Evolutionary conservation across 345 rosid genomes (phyloP).

Genomic region (Zanthoxylum bungeanum): DNA sequence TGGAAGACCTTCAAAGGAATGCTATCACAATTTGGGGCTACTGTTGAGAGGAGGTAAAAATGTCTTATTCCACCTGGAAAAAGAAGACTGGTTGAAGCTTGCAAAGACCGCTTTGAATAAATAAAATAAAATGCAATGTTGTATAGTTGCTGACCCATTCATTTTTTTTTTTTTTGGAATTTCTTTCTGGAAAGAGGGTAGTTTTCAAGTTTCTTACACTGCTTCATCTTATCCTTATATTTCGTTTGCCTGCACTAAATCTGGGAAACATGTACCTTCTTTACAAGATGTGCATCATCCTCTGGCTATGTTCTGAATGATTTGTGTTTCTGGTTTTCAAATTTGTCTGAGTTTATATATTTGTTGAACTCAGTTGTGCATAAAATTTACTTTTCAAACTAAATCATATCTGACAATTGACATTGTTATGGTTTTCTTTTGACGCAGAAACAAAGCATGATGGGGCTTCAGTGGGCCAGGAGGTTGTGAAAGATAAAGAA

Average conservation of each 20-base stretch:
- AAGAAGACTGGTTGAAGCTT: background rate
- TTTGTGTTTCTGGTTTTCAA: background rate
- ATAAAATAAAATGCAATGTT: background rate
- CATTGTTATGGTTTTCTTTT: slow-evolving; percentile 4
- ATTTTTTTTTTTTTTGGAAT: background rate
- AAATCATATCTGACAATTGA: background rate
- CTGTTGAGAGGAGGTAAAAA: background rate
- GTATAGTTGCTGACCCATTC: background rate
- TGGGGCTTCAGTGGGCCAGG: slow-evolving; percentile 9
- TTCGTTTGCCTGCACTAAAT: background rate
- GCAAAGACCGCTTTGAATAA: background rate
- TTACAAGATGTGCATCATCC: background rate
- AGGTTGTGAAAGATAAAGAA: slow-evolving; percentile 7
- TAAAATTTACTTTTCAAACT: background rate
- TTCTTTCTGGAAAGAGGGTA: background rate
- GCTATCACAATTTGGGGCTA: background rate
- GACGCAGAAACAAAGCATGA: slow-evolving; percentile 23
- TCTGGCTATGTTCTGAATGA: background rate
- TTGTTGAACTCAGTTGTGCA: background rate
- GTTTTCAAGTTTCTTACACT: background rate
- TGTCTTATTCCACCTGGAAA: background rate
- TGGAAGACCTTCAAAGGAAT: background rate
- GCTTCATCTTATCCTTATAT: background rate
- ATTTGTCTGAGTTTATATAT: background rate
- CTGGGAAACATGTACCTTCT: background rate